phyloP scores from a whole-genome alignment of 306 rosid species.

The Canavalia ensiformis region DNA sequence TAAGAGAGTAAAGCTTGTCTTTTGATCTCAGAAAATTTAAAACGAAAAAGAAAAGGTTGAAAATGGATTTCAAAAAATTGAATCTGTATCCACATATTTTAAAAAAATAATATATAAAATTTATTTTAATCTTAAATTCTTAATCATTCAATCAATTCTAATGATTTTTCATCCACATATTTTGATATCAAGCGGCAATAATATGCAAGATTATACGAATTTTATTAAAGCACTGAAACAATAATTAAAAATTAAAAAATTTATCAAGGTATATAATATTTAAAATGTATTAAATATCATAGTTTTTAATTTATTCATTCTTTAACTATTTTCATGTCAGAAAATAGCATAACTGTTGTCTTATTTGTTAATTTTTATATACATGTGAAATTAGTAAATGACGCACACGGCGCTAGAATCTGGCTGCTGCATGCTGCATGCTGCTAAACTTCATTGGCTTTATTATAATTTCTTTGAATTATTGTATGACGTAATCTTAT shows the following conservation, averaged over 20 bases:
- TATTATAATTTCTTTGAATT: neutral
- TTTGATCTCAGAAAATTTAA: too few relatives aligned
- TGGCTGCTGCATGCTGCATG: neutral
- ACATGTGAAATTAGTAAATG: neutral
- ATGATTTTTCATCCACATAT: neutral
- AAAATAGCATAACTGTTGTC: too few relatives aligned
- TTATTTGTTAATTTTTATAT: neutral
- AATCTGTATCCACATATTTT: too few relatives aligned
- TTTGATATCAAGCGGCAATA: neutral
- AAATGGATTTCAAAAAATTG: too few relatives aligned
- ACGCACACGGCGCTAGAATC: neutral
- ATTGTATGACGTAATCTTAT: neutral
- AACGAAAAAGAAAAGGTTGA: too few relatives aligned
- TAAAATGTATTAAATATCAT: neutral
- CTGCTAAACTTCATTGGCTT: conserved; percentile 13
- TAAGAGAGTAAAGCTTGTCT: too few relatives aligned
- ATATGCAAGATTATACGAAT: neutral
- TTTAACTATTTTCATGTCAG: too few relatives aligned
- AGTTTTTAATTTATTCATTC: neutral
- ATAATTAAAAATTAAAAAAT: neutral
- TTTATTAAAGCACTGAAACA: too few relatives aligned
- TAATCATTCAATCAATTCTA: neutral
- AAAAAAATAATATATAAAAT: too few relatives aligned
- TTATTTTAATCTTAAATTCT: too few relatives aligned
- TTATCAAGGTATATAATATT: neutral